Conservation (phyloP, 192 early-diverging fungal species). For the Backusella luteola region DNA sequence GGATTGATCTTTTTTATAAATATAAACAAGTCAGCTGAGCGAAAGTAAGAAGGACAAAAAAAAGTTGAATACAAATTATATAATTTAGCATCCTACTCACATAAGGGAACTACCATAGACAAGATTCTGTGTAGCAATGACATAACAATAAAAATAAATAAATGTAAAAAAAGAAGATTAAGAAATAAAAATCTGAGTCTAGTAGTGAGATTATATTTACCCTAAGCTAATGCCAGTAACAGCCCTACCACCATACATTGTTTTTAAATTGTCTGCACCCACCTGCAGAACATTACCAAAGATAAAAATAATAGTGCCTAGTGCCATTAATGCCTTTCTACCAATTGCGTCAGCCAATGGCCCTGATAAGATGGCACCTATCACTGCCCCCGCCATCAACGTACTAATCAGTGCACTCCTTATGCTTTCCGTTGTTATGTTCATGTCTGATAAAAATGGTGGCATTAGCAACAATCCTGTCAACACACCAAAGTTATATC, state of each 20-base stretch:
- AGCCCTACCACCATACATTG: slow-evolving; percentile 51
- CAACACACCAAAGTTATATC: slow-evolving; percentile 36
- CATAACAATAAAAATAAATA: neutral
- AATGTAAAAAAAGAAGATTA: neutral
- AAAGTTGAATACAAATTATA: neutral
- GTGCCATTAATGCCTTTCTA: slow-evolving; percentile 43
- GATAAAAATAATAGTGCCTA: slow-evolving; percentile 51
- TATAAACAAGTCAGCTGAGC: neutral
- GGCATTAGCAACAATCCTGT: slow-evolving; percentile 32
- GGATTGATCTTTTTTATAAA: slow-evolving; percentile 49
- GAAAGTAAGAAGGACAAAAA: neutral
- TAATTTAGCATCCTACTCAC: slow-evolving; percentile 13
- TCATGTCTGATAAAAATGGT: slow-evolving; percentile 17
- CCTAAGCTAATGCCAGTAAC: slow-evolving; percentile 53
- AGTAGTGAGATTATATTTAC: slow-evolving; percentile 46
- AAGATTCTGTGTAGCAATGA: slow-evolving; percentile 35
- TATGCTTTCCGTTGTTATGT: neutral
- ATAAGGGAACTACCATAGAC: slow-evolving; percentile 59
- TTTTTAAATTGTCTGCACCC: slow-evolving; percentile 40
- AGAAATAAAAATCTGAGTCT: slow-evolving; percentile 25
- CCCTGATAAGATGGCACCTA: slow-evolving; percentile 65
- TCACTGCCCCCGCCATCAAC: slow-evolving; percentile 66
- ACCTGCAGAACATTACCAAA: slow-evolving; percentile 54
- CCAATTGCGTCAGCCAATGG: slow-evolving; percentile 54
- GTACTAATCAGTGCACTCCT: slow-evolving; percentile 11